Evolutionary conservation across 73 alveolate genomes (phyloP).

Genomic region (Paramecium bursaria): DNA sequence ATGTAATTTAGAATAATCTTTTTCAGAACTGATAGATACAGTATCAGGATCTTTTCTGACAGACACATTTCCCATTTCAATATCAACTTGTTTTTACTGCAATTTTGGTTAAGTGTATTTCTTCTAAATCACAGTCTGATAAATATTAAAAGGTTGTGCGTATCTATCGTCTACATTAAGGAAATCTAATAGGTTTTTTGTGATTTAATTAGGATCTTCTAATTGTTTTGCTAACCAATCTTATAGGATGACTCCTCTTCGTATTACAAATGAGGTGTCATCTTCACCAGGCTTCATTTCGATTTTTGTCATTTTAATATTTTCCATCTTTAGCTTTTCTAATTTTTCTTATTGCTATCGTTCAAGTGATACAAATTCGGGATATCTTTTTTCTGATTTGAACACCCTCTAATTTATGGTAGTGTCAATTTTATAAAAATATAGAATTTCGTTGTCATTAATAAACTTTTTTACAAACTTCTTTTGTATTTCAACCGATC

Average conservation of each 20-base stretch:
- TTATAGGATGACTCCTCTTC: slow-evolving; percentile 48
- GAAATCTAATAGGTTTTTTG: slow-evolving; percentile 24
- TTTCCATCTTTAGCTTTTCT: not conserved
- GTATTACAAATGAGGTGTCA: slow-evolving; percentile 35
- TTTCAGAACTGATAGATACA: slow-evolving; percentile 1
- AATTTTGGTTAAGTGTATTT: not conserved
- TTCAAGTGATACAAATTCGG: slow-evolving; percentile 24
- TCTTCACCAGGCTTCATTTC: slow-evolving; percentile 41
- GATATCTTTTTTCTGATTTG: slow-evolving; percentile 50
- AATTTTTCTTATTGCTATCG: slow-evolving; percentile 10
- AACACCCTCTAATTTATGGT: not conserved
- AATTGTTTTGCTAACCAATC: slow-evolving; percentile 1
- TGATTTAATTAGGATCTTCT: not conserved
- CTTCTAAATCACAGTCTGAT: slow-evolving; percentile 2
- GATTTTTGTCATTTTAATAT: slow-evolving; percentile 13
- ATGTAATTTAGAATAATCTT: slow-evolving; percentile 39
- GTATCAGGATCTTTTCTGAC: not conserved
- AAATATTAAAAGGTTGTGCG: slow-evolving; percentile 33
- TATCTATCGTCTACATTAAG: not conserved
- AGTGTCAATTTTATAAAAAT: slow-evolving; percentile 19
- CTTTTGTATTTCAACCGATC: not conserved
- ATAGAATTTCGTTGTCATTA: slow-evolving; percentile 39
- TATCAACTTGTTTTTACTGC: not conserved
- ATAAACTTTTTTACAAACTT: slow-evolving; percentile 23
- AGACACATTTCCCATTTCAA: not conserved